Evolutionary conservation across 2,329 filamentous ascomycete species (phyloP).

Genomic region (Claviceps digitariae): DNA sequence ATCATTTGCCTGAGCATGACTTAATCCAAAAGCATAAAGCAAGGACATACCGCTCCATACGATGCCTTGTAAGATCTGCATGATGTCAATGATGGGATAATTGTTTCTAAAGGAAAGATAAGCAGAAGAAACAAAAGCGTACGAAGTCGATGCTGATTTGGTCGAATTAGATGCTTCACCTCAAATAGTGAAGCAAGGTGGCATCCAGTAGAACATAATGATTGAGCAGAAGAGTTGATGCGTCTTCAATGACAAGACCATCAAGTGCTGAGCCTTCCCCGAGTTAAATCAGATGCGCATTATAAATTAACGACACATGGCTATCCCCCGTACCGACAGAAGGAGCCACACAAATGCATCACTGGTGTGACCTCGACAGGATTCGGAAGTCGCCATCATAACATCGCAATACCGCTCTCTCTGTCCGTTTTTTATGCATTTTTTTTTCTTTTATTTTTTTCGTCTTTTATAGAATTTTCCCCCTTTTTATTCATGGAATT

Average conservation of each 20-base stretch:
- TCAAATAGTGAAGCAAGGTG: background rate
- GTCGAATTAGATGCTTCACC: background rate
- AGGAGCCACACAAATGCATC: background rate
- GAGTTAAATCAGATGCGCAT: background rate
- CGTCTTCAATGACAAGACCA: background rate
- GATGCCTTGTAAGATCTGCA: constrained; percentile 1
- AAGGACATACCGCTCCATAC: background rate
- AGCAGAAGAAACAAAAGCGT: background rate
- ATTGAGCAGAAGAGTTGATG: background rate
- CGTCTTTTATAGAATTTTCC: no score
- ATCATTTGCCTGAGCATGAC: background rate
- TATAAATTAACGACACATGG: background rate
- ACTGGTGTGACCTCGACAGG: background rate
- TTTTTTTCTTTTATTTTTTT: no score
- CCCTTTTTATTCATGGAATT: no score
- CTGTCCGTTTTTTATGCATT: background rate
- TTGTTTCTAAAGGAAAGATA: background rate
- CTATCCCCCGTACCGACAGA: background rate
- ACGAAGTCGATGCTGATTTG: background rate
- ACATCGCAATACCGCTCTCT: background rate
- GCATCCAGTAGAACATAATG: background rate
- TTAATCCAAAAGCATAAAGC: background rate
- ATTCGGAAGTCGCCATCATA: background rate
- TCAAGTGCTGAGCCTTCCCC: background rate
- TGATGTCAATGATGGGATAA: background rate